A percentile compares a stretch with the other conserved stretches of the same genome.
phyloP scores from a whole-genome alignment of 805 yeast genomes.

The Barnettozyma californica region DNA sequence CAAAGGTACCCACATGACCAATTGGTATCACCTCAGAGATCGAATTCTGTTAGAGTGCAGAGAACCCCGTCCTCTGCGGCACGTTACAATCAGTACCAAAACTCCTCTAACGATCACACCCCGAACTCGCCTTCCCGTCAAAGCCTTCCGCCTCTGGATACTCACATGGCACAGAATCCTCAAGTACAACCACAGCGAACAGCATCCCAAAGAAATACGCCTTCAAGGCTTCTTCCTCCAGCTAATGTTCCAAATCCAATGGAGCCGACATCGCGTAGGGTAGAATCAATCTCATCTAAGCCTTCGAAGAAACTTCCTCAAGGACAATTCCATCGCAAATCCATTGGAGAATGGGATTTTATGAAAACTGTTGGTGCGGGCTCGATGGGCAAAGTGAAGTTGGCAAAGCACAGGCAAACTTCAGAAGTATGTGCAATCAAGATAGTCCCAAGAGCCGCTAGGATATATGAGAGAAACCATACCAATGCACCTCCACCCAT shows the following conservation, averaged over 20 bases:
- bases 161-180: constrained; percentile 22
- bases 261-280: neutral
- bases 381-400: constrained; percentile 97
- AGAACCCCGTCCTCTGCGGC: constrained; percentile 6
- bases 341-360: constrained; percentile 97
- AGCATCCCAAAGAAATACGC: constrained; percentile 4
- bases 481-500: constrained; percentile 61
- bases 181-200: constrained; percentile 15
- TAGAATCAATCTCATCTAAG: constrained; percentile 13
- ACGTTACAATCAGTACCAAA: constrained; percentile 5
- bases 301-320: constrained; percentile 20
- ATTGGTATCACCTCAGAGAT: constrained; percentile 6
- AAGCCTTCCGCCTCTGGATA: constrained; percentile 11
- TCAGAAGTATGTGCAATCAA: constrained; percentile 86
- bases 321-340: constrained; percentile 63
- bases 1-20: neutral
- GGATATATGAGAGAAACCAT: constrained; percentile 67
- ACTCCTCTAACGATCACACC: neutral
- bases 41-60: constrained; percentile 1
- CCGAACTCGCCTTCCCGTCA: constrained; percentile 6
- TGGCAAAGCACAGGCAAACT: constrained; percentile 81
- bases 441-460: constrained; percentile 86
- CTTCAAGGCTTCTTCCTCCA: constrained; percentile 6
- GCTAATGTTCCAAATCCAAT: constrained; percentile 7
- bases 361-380: constrained; percentile 96